Conservation (phyloP, 305 asterid genomes). For the Solanum hybrid region DNA sequence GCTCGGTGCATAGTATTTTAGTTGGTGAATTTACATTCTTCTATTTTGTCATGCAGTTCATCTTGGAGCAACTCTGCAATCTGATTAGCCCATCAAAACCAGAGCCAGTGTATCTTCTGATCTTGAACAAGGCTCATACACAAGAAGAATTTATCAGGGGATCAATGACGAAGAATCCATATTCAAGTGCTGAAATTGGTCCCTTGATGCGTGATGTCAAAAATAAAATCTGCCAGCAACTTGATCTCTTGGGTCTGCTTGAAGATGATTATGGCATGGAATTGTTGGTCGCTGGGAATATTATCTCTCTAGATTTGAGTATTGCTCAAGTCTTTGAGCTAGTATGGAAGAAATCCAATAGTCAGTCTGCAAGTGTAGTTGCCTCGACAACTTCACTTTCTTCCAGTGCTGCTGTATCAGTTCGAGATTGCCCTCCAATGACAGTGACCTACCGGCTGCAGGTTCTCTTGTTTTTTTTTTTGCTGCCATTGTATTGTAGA, state of each 20-base stretch:
- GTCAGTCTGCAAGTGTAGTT: constrained; percentile 58
- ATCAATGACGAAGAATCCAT: constrained; percentile 98
- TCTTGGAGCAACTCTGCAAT: constrained; percentile 99
- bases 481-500: neutral
- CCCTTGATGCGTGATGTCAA: constrained; percentile 99
- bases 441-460: constrained; percentile 95
- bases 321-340: constrained; percentile 90
- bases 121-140: constrained; percentile 91
- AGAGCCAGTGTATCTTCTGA: constrained; percentile 72
- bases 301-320: constrained; percentile 93
- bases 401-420: constrained; percentile 49
- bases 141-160: constrained; percentile 99
- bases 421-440: constrained; percentile 93
- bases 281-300: constrained; percentile 89
- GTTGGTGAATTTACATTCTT: constrained; percentile 11
- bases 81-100: constrained; percentile 93
- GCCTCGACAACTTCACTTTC: constrained; percentile 64
- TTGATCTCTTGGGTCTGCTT: constrained; percentile 90
- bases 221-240: constrained; percentile 96
- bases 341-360: constrained; percentile 91
- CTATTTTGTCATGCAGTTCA: constrained; percentile 51
- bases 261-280: constrained; percentile 99
- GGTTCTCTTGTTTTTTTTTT: constrained; percentile 36
- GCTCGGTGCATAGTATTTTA: neutral
- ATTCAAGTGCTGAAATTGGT: constrained; percentile 94